Base-by-base conservation (phyloP, 139 green algal genomes). In the Gonium pectorale region DNA sequence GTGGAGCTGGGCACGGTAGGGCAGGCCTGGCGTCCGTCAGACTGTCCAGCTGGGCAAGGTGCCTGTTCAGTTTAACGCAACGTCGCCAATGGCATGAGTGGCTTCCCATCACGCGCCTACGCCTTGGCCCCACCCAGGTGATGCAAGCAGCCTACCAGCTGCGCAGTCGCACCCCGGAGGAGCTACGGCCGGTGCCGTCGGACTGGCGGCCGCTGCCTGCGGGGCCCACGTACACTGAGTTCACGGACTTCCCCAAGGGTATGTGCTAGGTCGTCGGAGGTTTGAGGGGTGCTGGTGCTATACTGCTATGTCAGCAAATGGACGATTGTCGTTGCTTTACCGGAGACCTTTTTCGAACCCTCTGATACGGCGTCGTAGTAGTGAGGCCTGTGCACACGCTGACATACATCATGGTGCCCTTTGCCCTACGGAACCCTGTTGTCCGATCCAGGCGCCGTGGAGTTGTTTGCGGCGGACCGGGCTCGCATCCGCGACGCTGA, bases 391-490 rank as follows among this genome's bases (percentile, higher is more conserved):
- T n/a, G n/a, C n/a, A n/a, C n/a, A n/a, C n/a, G n/a, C n/a, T n/a
- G n/a, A n/a, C n/a, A n/a, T n/a, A n/a, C n/a, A n/a, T n/a, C n/a
- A n/a, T n/a, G n/a, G n/a, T n/a, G n/a, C n/a, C n/a, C n/a, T n/a
- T n/a, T n/a, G n/a, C n/a, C n/a, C n/a, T n/a, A n/a, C n/a, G n/a
- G n/a, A n/a, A n/a, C n/a, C n/a, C n/a, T n/a, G n/a, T n/a, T n/a
- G n/a, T n/a, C n/a, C n/a, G n/a, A n/a, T 9, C 2, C 60, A 27
- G 86, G 78, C 33, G 90, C 88, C 5, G 88, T 93, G 54, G 67
- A 94, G 87, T 68, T 90, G 60, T 90, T 90, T 68, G 66, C 83
- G 11, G 81, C 87, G 75, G 91, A 96, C 81, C 81, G 92, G 1
- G 40, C 82, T 52, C 73, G 86, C 21, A 91, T 95, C 15, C 64